Base-by-base conservation (phyloP, 2,329 filamentous ascomycete species). In the Talaromyces piceae region DNA sequence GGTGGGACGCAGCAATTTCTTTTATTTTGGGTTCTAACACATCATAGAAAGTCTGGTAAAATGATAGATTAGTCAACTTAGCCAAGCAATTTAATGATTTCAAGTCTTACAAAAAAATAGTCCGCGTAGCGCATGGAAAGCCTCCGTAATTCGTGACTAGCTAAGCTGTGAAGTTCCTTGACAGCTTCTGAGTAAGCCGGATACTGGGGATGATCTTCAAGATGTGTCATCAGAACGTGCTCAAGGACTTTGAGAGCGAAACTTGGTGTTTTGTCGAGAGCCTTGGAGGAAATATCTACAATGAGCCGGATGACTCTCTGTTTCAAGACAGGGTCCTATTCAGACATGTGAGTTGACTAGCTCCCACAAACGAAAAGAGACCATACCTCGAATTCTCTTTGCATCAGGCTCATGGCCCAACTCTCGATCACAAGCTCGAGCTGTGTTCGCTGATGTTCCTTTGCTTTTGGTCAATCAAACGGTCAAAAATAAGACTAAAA, bases 221-320 rank as follows among this genome's bases (percentile, higher is more conserved):
- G 82, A 70, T 86, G 86, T 28, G 88, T 90, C 62, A 91, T 83
- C 31, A 98, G 77, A 56, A 96, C 90, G 66, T 96, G 88, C 64
- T 96, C 89, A 3, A 97, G 78, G 20, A 95, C 88, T 63, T 87
- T 90, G 18, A 96, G 77, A 68, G 95, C 93, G 67, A 96, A 91
- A 30, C 77, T 78, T 5, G 86, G 80, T 50, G 88, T 87, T 58
- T 84, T 84, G 63, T 89, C 83, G 5, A 95, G 75, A 2, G 87
- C 87, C 26, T 83, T 86, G 0, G 87, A 90, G 0, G 89, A 91
- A 63, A 95, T 87, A 33, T 88, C 88, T 39, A 94, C 89, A 43
- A 89, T 82, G 23, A 94, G 76, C 61, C 91, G 88, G 20, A 95
- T 78, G 18, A 89, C 79, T 59, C 90, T 81, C 65, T 93, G 91